Percentiles rank a stretch among this genome's conserved stretches.
phyloP scores from a whole-genome alignment of 345 rosid species.

The Abelmoschus esculentus region DNA sequence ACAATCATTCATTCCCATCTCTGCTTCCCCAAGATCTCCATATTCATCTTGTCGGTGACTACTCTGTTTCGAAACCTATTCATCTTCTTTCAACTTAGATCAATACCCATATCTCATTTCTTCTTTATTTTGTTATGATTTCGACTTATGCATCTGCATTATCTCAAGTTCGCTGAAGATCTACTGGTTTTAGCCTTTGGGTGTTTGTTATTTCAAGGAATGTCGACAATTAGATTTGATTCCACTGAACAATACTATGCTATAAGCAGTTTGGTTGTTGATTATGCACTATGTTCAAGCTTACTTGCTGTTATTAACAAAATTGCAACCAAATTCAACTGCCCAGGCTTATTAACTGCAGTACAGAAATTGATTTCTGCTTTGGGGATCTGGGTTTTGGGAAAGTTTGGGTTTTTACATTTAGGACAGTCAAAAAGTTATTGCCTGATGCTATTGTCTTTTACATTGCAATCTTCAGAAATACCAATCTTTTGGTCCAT shows the following conservation, averaged over 20 bases:
- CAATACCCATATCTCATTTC: background rate
- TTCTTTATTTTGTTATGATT: background rate
- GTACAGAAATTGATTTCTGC: constrained; percentile 76
- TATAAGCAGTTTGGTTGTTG: constrained; percentile 71
- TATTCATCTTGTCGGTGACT: background rate
- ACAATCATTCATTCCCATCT: no score
- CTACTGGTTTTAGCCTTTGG: background rate
- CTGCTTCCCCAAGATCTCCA: no score
- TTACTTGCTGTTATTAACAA: constrained; percentile 96
- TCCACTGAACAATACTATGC: constrained; percentile 41
- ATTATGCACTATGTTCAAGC: constrained; percentile 91
- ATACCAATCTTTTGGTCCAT: constrained; percentile 33
- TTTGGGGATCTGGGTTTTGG: constrained; percentile 73
- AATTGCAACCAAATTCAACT: constrained; percentile 75
- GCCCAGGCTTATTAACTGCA: constrained; percentile 86
- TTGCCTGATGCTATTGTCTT: constrained; percentile 54
- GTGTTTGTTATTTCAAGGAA: constrained; percentile 1
- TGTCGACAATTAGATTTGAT: constrained; percentile 39
- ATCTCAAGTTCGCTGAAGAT: background rate
- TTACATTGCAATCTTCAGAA: constrained; percentile 76
- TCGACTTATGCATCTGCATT: background rate
- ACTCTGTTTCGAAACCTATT: background rate
- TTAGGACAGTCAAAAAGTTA: constrained; percentile 70
- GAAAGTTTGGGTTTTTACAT: constrained; percentile 62
- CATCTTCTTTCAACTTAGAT: background rate